Evolutionary conservation across 352 stramenopile genomes (phyloP), one percentile per base, ranked within the genome.

Genomic region (Albugo laibachii): DNA sequence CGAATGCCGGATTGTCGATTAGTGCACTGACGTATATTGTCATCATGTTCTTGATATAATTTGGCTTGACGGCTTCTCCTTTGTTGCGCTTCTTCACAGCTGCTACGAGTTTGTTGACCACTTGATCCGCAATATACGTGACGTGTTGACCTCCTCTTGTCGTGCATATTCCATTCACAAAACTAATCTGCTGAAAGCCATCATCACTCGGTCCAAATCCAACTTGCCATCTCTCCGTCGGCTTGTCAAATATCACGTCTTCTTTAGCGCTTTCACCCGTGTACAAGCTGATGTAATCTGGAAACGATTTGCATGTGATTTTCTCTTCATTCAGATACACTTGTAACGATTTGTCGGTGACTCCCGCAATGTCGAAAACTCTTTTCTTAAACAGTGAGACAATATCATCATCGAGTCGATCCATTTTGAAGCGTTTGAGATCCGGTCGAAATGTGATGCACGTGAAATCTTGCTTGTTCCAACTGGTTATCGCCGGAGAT

Each of bases 161-260:
- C 2, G 94, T 98, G 44, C 83, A 94, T 65, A 99, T 98, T 31
- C 85, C 83, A 58, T 99, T 99, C 13, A 99, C 93, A 59, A 98
- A 98, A 47, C 89, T 98, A 27, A 97, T 77, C 57, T 93, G 91
- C 62, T 97, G 85, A 52, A 97, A 95, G 4, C 84, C 79, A 44
- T 83, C 80, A 40, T 97, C 83, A 40, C 89, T 97, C 19, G 96
- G 55, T 0, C 76, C 76, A 18, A 98, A 58, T 16, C 78, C 85
- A 44, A 98, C 69, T 57, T 97, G 85, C 93, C 94, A 99, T 15
- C 93, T 69, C 6, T 81, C 63, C 49, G 97, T 94, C 0, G 94
- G 69, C 41, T 93, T 93, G 48, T 94, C 70, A 58, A 95, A 97
- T n/a, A 95, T 77, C 2, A 89, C 73, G 5, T 56, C 54, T 3